Conservation (phyloP, 2,329 filamentous ascomycete species). For the Talaromyces sp. region DNA sequence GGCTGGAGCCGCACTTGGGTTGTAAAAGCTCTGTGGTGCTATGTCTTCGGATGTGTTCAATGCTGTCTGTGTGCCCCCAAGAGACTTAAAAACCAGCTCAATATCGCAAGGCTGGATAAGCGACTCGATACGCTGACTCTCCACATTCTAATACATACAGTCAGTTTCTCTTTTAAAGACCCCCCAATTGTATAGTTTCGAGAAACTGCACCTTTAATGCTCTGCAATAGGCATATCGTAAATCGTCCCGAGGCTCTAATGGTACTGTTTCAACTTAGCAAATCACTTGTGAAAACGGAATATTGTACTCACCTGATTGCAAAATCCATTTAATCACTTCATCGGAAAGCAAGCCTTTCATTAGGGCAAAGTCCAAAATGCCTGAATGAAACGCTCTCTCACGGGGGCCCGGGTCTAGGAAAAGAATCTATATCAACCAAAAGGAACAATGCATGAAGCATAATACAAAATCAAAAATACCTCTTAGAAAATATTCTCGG, state of each 20-base stretch:
- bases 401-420: conserved; percentile 44
- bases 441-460: not conserved
- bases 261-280: conserved; percentile 35
- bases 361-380: conserved; percentile 52
- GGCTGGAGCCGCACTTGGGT: not conserved
- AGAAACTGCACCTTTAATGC: conserved; percentile 39
- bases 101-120: conserved; percentile 36
- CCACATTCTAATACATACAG: conserved; percentile 17
- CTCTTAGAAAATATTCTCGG: conserved; percentile 27
- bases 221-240: conserved; percentile 58
- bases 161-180: not conserved
- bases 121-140: conserved; percentile 23
- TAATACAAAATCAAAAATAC: conserved; percentile 16
- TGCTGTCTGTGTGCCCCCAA: conserved; percentile 52
- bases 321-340: conserved; percentile 62
- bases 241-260: conserved; percentile 48
- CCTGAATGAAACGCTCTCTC: conserved; percentile 59
- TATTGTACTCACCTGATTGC: conserved; percentile 22
- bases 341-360: conserved; percentile 50
- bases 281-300: not conserved
- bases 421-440: conserved; percentile 10
- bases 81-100: conserved; percentile 50
- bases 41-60: conserved; percentile 29
- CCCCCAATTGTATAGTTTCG: conserved; percentile 10
- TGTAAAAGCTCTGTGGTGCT: conserved; percentile 17